Base-by-base conservation (phyloP, 192 early-diverging fungal genomes). In the Geosiphon pyriformis region DNA sequence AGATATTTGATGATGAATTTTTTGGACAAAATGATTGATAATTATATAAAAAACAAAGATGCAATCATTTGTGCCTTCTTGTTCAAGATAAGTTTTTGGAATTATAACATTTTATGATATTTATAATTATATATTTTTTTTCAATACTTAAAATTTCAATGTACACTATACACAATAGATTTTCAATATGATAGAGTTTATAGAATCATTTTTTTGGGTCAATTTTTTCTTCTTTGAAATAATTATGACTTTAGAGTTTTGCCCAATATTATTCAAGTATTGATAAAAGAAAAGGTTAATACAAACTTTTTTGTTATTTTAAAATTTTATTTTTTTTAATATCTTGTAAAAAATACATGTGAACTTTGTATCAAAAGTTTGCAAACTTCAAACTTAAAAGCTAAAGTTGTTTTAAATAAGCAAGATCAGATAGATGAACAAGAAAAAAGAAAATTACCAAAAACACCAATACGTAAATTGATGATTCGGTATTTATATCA, bases 1-100 rank as follows among this genome's bases (percentile, higher is more conserved):
- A n/a, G n/a, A n/a, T n/a, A n/a, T n/a, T n/a, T n/a, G n/a, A 68
- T 68, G 42, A 68, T 59, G 23, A 42, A 59, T 59, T 50, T 58
- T 17, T 4, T 68, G 3, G 67, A 68, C 34, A 68, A 68, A 25
- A 49, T 23, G 37, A 68, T 68, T 58, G 55, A 68, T 27, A 35
- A 68, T 55, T 32, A 55, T 23, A 18, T 68, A 32, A 48, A 61
- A 48, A 49, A 26, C 27, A 48, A 68, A 22, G 34, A 59, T 49
- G 37, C 59, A 34, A 35, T 27, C 10, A 56, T 68, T 53, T 68
- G 67, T 56, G 46, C 35, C 15, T 68, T 10, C 37, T 68, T 12
- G 54, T 68, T 18, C 33, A 68, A 68, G 67, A 25, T 47, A 68
- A 56, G 34, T 46, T 35, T 25, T 18, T 59, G 26, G 17, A 48